Percentiles rank a stretch among this genome's conserved stretches.
phyloP scores from a whole-genome alignment of 306 rosid species.

The Medicago lupulina region DNA sequence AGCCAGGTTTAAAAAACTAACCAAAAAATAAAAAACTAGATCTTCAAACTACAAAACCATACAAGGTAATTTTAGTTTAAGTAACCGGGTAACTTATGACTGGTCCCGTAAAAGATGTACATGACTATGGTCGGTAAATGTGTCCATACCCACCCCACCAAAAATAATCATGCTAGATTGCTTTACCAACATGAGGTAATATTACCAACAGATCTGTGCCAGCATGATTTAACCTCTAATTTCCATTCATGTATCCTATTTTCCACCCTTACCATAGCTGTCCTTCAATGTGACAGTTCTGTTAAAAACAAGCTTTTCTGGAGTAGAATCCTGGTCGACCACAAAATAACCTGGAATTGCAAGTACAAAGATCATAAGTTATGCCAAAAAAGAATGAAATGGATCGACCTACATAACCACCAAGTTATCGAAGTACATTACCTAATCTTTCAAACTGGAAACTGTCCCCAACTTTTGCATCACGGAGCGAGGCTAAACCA shows the following conservation, averaged over 20 bases:
- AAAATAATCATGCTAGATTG: not conserved
- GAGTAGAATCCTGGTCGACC: constrained; percentile 81
- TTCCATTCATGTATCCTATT: constrained; percentile 47
- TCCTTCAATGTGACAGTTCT: constrained; percentile 86
- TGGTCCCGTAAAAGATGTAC: not conserved
- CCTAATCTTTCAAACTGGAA: constrained; percentile 99
- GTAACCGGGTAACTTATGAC: constrained; percentile 5
- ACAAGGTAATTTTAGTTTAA: constrained; percentile 2
- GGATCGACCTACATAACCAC: constrained; percentile 10
- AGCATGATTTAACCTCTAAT: constrained; percentile 22
- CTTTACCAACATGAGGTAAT: not conserved
- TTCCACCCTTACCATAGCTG: constrained; percentile 75
- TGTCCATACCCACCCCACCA: not conserved
- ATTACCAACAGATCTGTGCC: constrained; percentile 22
- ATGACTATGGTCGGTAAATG: constrained; percentile 14
- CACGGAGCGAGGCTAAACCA: constrained; percentile 60
- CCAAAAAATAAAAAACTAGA: not conserved
- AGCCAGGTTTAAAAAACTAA: constrained; percentile 17
- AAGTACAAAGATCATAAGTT: constrained; percentile 29
- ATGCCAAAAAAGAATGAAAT: constrained; percentile 9
- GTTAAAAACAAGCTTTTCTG: constrained; percentile 83
- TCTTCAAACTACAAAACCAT: constrained; percentile 37
- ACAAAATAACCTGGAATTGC: constrained; percentile 81
- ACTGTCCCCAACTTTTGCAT: constrained; percentile 68
- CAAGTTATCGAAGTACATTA: constrained; percentile 45